Base-by-base conservation (phyloP, 1,139 yeast genomes). In the Arxiozyma slooffiae region DNA sequence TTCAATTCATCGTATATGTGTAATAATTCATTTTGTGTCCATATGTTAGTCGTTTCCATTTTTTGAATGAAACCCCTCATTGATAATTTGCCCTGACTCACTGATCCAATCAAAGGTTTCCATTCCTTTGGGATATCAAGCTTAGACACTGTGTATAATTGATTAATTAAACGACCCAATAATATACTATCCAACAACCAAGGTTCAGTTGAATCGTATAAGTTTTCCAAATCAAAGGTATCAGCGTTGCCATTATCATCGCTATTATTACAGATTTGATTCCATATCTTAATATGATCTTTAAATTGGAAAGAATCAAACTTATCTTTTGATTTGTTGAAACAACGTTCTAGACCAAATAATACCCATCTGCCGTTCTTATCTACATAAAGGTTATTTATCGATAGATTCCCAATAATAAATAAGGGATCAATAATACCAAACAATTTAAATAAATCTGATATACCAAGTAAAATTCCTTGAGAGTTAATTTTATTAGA, bases 361-460 rank as follows among this genome's bases (percentile, higher is more conserved):
- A 90, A 65, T 53, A 81, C 84, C 94, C 96, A 87, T 60, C 86
- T 95, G 8, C 96, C 95, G 41, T 73, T 64, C 22, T 74, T 76
- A 51, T 78, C 84, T 16, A 87, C 80, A 65, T 69, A 88, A 0
- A 90, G 74, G 0, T 86, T 77, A 41, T 77, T 74, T 30, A 70
- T 59, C 54, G 78, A 74, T 39, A 89, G 60, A 53, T 81, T 80
- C 1, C 90, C 92, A 59, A 86, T 85, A 2, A 84, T 70, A 30
- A 83, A 78, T 22, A 43, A n/a, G 9, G 48, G 44, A 7, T 41
- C 50, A 21, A 53, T 22, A 7, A 51, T 36, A 16, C 43, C 44
- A 16, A 51, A 23, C 20, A 46, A 48, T 45, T 44, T 44, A 21
- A 50, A 41, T 18, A 48, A 16, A 50, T 53, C 52, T 26, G 39